Evolutionary conservation across 345 rosid species (phyloP).

Genomic region (Excoecaria agallocha): DNA sequence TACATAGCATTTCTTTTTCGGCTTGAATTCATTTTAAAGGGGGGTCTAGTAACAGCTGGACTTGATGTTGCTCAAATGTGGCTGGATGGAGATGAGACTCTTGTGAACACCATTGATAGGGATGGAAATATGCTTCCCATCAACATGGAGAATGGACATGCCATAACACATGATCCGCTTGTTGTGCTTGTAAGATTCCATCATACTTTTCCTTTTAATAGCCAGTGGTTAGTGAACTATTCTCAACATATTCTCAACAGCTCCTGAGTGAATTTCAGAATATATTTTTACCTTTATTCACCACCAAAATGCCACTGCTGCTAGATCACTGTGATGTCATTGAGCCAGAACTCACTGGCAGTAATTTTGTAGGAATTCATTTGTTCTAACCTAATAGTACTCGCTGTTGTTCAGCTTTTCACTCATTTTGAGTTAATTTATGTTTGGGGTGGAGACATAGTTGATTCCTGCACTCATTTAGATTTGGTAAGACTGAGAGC

Average conservation of each 20-base stretch:
- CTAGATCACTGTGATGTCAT: too few species aligned
- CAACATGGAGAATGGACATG: slow-evolving; percentile 73
- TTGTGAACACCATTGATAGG: slow-evolving; percentile 79
- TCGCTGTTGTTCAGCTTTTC: too few species aligned
- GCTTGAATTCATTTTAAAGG: slow-evolving; percentile 37
- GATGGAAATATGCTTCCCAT: slow-evolving; percentile 73
- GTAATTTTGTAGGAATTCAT: too few species aligned
- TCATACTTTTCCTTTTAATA: not conserved
- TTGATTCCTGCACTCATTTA: too few species aligned
- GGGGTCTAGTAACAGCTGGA: slow-evolving; percentile 87
- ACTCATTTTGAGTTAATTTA: too few species aligned
- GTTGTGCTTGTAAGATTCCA: slow-evolving; percentile 72
- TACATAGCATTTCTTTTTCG: not conserved
- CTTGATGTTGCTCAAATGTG: slow-evolving; percentile 89
- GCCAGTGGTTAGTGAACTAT: not conserved
- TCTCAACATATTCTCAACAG: not conserved
- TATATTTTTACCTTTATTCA: not conserved
- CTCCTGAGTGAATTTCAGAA: not conserved
- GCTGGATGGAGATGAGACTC: slow-evolving; percentile 89
- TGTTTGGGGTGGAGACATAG: too few species aligned
- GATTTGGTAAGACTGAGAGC: not conserved
- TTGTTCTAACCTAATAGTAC: too few species aligned
- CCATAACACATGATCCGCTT: slow-evolving; percentile 82
- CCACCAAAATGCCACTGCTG: too few species aligned
- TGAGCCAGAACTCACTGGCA: too few species aligned